These are phyloP conservation scores for Herpetospermum pedunculosum DNA, from an alignment of 306 rosid species.

Conservation along the genomic window DNA sequence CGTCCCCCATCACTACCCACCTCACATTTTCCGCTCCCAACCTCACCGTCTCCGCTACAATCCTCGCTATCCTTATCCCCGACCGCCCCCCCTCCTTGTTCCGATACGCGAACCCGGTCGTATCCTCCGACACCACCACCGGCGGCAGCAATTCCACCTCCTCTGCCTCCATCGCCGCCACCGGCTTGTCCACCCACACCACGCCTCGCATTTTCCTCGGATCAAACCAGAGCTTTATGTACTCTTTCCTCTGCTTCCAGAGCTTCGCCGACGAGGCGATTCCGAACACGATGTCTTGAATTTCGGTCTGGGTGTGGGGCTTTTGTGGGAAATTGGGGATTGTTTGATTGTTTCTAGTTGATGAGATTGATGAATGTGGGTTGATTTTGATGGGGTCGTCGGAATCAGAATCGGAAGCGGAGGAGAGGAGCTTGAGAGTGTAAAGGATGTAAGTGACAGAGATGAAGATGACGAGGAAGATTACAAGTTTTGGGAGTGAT, in stretches of 20 bases:
- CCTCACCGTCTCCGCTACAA: constrained; percentile 69
- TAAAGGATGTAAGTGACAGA: constrained; percentile 52
- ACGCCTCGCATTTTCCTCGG: constrained; percentile 51
- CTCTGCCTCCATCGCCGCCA: constrained; percentile 7
- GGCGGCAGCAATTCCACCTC: constrained; percentile 28
- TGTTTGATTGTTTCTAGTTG: neutral
- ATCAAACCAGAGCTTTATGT: constrained; percentile 84
- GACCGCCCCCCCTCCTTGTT: constrained; percentile 79
- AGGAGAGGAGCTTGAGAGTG: constrained; percentile 51
- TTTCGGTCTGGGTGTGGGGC: constrained; percentile 22
- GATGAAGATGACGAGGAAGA: constrained; percentile 55
- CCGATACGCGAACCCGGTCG: constrained; percentile 37
- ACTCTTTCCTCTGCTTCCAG: constrained; percentile 61
- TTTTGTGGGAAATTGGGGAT: neutral
- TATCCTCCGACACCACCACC: constrained; percentile 51
- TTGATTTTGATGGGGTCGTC: neutral
- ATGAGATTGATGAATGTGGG: constrained; percentile 2
- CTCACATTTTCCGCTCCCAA: constrained; percentile 50
- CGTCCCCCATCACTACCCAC: constrained; percentile 99
- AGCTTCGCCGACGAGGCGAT: constrained; percentile 85
- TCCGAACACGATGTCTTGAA: constrained; percentile 67
- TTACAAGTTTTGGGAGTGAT: constrained; percentile 34
- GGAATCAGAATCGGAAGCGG: constrained; percentile 12
- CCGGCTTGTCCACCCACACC: constrained; percentile 60
- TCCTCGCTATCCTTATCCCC: constrained; percentile 77